Base-by-base conservation (phyloP, 2,329 filamentous ascomycete species). In the Fusarium nanum region DNA sequence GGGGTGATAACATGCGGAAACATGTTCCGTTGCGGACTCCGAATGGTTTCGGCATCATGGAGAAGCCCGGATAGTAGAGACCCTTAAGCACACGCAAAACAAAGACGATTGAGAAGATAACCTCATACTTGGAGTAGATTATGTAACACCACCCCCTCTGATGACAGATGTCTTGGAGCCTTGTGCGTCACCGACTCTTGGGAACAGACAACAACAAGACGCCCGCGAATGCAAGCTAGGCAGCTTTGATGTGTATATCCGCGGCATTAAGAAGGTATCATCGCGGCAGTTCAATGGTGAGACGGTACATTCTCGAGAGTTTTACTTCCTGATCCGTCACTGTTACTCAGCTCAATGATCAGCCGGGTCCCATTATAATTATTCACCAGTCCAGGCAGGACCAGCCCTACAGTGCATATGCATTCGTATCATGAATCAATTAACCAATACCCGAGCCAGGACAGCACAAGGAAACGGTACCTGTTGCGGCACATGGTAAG, bases 21-120 rank as follows among this genome's bases (percentile, higher is more conserved):
- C 14, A n/a, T 16, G 25, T 37, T 22, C 49, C 34, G 48, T 63
- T 66, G 53, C 73, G 72, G 71, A 74, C 58, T 68, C 68, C 70
- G 68, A 64, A 73, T 71, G 73, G 75, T 47, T 69, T 76, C 75
- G 75, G 75, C 58, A 46, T 42, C 22, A 72, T 64, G 23, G 37
- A 71, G 60, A 72, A 75, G 65, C 72, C 75, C 75, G 73, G 66
- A 20, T 14, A 42, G 18, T 18, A 41, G 27, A 44, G 55, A 55
- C 49, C 66, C 61, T 49, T 37, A 61, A 47, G 50, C 60, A 41
- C 23, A 60, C 41, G 32, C 25, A 40, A 49, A 56, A 40, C 48
- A 48, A 49, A 41, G 22, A 44, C 32, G 7, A 41, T 42, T 27
- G 23, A 18, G 23, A 11, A 28, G 18, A 42, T 27, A 52, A 20